Evolutionary conservation across 176 grass and related monocot species (phyloP).

Genomic region (Rhynchospora pubera): DNA sequence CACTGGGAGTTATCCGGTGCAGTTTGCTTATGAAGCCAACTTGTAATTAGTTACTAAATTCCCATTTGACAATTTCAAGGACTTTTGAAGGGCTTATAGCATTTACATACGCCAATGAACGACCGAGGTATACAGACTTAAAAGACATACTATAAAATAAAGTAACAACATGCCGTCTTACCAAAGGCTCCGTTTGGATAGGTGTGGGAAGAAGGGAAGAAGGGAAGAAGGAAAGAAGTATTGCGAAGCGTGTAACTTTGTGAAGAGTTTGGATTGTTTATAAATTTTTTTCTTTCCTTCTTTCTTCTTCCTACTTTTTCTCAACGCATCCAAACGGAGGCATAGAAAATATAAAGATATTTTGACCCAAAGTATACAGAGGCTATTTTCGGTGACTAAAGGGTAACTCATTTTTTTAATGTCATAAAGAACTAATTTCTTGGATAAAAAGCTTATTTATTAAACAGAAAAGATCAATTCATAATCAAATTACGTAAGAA

Average conservation of each 20-base stretch:
- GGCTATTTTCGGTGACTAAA: not conserved
- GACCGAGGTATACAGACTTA: not conserved
- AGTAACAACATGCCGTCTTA: not conserved
- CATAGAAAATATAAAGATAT: too few relatives aligned
- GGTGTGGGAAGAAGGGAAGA: too few relatives aligned
- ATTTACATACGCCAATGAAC: not conserved
- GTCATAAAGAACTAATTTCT: not conserved
- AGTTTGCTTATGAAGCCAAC: not conserved
- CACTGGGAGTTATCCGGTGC: not conserved
- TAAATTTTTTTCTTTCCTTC: too few relatives aligned
- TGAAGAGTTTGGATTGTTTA: too few relatives aligned
- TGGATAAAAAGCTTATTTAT: not conserved
- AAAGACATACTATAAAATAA: not conserved
- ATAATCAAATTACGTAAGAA: not conserved
- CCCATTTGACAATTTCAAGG: not conserved
- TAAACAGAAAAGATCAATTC: too few relatives aligned
- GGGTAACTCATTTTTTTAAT: not conserved
- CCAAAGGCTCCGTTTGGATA: too few relatives aligned
- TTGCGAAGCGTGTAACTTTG: too few relatives aligned
- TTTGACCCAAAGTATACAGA: too few relatives aligned
- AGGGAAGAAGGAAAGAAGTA: too few relatives aligned
- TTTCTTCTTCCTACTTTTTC: too few relatives aligned
- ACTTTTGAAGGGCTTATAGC: not conserved
- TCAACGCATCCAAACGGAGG: too few relatives aligned
- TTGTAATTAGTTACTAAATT: not conserved